Percentiles rank a stretch among this genome's conserved stretches.
phyloP scores from a whole-genome alignment of 768 basidiomycete species.

The Lactarius psammicola region DNA sequence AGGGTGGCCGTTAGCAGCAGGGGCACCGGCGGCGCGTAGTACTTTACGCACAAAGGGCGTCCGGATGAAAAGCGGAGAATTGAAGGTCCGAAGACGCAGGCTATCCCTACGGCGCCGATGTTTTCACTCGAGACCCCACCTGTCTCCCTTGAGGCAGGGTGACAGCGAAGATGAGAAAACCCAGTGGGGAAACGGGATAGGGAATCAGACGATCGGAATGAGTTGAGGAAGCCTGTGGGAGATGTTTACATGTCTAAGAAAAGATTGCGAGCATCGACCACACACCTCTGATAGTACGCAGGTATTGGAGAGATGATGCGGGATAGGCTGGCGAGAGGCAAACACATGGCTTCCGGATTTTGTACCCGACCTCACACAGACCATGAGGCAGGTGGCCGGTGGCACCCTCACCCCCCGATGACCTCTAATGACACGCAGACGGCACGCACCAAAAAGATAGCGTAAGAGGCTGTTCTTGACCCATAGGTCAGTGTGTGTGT shows the following conservation, averaged over 20 bases:
- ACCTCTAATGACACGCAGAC: constrained; percentile 26
- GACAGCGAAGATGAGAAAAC: constrained; percentile 21
- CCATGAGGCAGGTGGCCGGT: constrained; percentile 25
- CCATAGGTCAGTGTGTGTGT: not conserved
- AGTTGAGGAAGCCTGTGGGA: constrained; percentile 12
- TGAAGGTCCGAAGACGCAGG: constrained; percentile 29
- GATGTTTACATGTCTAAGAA: constrained; percentile 14
- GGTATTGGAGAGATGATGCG: constrained; percentile 17
- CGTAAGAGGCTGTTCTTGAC: constrained; percentile 23
- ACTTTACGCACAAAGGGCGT: constrained; percentile 28
- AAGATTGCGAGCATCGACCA: constrained; percentile 15
- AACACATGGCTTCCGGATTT: constrained; percentile 25
- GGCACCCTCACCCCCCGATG: constrained; percentile 19
- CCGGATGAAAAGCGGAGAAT: constrained; percentile 28
- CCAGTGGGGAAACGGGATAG: constrained; percentile 9
- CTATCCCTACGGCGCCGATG: constrained; percentile 17
- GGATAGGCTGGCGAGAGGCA: constrained; percentile 23
- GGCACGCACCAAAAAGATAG: constrained; percentile 22
- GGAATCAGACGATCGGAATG: constrained; percentile 22
- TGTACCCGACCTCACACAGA: constrained; percentile 26
- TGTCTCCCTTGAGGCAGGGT: constrained; percentile 28
- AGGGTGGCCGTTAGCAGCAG: constrained; percentile 27
- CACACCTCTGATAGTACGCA: constrained; percentile 24
- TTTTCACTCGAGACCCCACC: constrained; percentile 21
- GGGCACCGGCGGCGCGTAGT: constrained; percentile 23